phyloP scores from a whole-genome alignment of 1,139 yeast genomes.

The Groenewaldozyma auringiensis region DNA sequence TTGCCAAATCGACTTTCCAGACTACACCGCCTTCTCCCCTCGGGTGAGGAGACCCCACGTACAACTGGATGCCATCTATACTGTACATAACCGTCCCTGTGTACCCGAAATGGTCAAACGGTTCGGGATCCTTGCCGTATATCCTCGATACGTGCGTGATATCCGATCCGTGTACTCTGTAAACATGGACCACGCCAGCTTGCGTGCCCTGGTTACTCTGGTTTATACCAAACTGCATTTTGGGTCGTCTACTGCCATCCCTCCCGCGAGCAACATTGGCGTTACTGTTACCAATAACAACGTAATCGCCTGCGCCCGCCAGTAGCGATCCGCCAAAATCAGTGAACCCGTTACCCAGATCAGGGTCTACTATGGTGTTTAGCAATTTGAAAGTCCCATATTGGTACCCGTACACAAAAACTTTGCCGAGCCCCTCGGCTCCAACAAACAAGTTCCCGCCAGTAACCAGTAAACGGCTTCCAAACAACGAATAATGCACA shows the following conservation, averaged over 20 bases:
- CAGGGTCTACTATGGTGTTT: constrained; percentile 1
- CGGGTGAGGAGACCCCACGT: constrained; percentile 37
- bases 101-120: constrained; percentile 32
- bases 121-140: constrained; percentile 7
- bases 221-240: background rate
- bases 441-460: constrained; percentile 23
- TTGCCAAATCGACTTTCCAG: constrained; percentile 30
- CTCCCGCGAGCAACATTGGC: background rate
- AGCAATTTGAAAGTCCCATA: background rate
- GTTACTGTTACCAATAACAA: constrained; percentile 22
- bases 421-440: constrained; percentile 25
- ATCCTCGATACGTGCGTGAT: constrained; percentile 10
- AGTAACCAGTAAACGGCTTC: constrained; percentile 20
- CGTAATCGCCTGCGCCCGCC: constrained; percentile 17
- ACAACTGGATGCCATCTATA: constrained; percentile 21
- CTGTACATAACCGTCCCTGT: constrained; percentile 22
- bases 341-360: constrained; percentile 9
- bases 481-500: constrained; percentile 21
- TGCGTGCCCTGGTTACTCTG: constrained; percentile 22
- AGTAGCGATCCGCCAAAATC: constrained; percentile 27
- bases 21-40: constrained; percentile 38
- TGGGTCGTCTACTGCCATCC: background rate
- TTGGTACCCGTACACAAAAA: constrained; percentile 19
- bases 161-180: constrained; percentile 21
- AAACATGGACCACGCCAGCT: constrained; percentile 38